Evolutionary conservation across 495 filamentous ascomycete species (phyloP).

Genomic region (Astrothelium subdiscretum): DNA sequence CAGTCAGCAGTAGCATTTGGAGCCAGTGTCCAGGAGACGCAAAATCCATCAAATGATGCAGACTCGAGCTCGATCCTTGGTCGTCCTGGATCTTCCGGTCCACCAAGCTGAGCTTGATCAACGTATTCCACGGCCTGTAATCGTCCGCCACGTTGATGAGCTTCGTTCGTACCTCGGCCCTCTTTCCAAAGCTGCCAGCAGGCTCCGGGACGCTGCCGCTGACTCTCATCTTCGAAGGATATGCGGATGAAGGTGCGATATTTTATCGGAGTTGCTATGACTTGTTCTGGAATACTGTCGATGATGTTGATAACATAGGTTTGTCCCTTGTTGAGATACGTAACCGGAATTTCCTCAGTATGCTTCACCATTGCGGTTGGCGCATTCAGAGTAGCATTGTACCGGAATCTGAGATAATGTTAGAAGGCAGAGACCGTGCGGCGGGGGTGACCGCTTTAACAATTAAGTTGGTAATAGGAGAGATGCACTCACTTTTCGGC

Average conservation of each 20-base stretch:
- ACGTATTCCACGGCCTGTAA: slow-evolving; percentile 90
- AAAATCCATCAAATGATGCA: slow-evolving; percentile 85
- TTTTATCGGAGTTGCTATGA: slow-evolving; percentile 32
- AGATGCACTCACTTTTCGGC: slow-evolving; percentile 31
- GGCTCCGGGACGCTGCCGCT: slow-evolving; percentile 63
- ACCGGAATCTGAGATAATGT: slow-evolving; percentile 69
- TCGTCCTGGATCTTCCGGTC: slow-evolving; percentile 55
- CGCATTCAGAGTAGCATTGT: slow-evolving; percentile 78
- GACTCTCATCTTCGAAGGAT: slow-evolving; percentile 89
- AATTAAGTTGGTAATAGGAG: no score
- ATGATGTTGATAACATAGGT: slow-evolving; percentile 70
- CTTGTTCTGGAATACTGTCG: slow-evolving; percentile 49
- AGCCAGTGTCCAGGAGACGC: slow-evolving; percentile 71
- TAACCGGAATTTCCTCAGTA: slow-evolving; percentile 77
- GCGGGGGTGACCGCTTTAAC: no score
- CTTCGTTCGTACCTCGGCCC: slow-evolving; percentile 76
- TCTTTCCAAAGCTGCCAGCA: slow-evolving; percentile 98
- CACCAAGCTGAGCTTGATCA: slow-evolving; percentile 55
- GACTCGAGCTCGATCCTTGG: slow-evolving; percentile 68
- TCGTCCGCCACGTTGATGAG: slow-evolving; percentile 75
- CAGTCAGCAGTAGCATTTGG: slow-evolving; percentile 54
- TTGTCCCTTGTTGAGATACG: slow-evolving; percentile 95
- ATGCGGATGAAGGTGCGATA: slow-evolving; percentile 84
- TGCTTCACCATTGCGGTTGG: slow-evolving; percentile 94
- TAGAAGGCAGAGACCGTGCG: no score